These are phyloP conservation scores for Colletotrichum sublineola DNA, from an alignment of 2,329 filamentous ascomycete species.

Conservation along the genomic window DNA sequence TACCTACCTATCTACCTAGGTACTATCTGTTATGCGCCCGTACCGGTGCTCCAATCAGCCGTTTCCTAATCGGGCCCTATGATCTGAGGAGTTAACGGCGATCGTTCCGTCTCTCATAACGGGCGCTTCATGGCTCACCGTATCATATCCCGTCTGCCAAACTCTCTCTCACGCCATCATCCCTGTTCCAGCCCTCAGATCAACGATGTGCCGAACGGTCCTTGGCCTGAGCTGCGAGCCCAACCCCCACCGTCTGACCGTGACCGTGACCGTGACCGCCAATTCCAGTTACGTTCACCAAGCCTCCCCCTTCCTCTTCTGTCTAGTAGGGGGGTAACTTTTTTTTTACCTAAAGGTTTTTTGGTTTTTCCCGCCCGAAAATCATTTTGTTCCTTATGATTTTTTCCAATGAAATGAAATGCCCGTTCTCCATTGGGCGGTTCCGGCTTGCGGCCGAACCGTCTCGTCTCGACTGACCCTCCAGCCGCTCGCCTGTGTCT, in stretches of 20 bases:
- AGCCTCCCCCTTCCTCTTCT: not conserved
- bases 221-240: slow-evolving; percentile 27
- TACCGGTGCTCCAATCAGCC: not conserved
- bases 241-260: slow-evolving; percentile 37
- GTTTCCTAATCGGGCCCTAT: not conserved
- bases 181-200: slow-evolving; percentile 56
- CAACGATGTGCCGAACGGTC: slow-evolving; percentile 31
- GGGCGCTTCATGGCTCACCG: not conserved
- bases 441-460: slow-evolving; percentile 31
- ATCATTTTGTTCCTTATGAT: not conserved
- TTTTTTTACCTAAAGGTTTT: slow-evolving; percentile 3
- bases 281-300: slow-evolving; percentile 36
- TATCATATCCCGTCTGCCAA: slow-evolving; percentile 58
- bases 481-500: slow-evolving; percentile 30
- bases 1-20: not conserved
- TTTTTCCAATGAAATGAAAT: too few relatives aligned
- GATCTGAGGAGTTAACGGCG: not conserved
- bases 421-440: slow-evolving; percentile 26
- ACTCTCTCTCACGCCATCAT: slow-evolving; percentile 69
- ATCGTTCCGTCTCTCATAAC: not conserved
- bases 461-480: slow-evolving; percentile 18
- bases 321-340: not conserved
- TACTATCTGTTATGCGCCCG: not conserved
- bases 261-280: slow-evolving; percentile 23
- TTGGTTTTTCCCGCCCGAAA: not conserved